Evolutionary conservation across 768 basidiomycete genomes (phyloP), one percentile per base, ranked within the genome.

Genomic region (Rhodosporidiobolus sp.): DNA sequence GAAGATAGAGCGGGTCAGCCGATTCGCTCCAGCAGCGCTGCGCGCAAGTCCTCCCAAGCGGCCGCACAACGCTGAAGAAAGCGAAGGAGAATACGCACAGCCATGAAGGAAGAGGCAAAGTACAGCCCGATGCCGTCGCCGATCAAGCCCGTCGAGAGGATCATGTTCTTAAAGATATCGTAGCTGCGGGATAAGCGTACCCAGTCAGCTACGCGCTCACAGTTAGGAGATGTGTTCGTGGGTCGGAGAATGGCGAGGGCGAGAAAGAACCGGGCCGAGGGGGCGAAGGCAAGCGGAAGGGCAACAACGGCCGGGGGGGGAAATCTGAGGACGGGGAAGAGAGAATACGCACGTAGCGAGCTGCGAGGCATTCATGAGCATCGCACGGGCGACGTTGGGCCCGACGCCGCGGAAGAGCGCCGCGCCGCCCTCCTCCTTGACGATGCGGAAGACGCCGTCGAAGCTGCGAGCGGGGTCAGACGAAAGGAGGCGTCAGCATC

Each of bases 291-390:
- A n/a, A n/a, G n/a, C n/a, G n/a, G n/a, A n/a, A n/a, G n/a, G n/a
- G n/a, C n/a, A n/a, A n/a, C n/a, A n/a, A n/a, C n/a, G n/a, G n/a
- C n/a, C n/a, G n/a, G n/a, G n/a, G n/a, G n/a, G 34, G 2, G 3
- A 30, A 34, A 65, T 26, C 17, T 28, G 24, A 20, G 2, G 53
- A 55, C 16, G 20, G 38, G n/a, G 38, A 59, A 38, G 57, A 45
- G 66, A 46, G 46, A 34, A 28, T 5, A 72, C 74, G 38, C 55
- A 77, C 77, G 78, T 74, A 3, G 75, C 73, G 22, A 79, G 69
- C 58, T 79, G 78, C 14, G 59, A 63, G 19, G 76, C 70, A 67
- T 76, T 78, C 78, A 79, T 79, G 12, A 79, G 60, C 5, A 79
- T 54, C 30, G 78, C 78, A 19, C 78, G 75, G 2, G 70, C 70